A percentile compares a stretch with the other conserved stretches of the same genome.
phyloP scores from a whole-genome alignment of 345 rosid species.

The Brassica incana region DNA sequence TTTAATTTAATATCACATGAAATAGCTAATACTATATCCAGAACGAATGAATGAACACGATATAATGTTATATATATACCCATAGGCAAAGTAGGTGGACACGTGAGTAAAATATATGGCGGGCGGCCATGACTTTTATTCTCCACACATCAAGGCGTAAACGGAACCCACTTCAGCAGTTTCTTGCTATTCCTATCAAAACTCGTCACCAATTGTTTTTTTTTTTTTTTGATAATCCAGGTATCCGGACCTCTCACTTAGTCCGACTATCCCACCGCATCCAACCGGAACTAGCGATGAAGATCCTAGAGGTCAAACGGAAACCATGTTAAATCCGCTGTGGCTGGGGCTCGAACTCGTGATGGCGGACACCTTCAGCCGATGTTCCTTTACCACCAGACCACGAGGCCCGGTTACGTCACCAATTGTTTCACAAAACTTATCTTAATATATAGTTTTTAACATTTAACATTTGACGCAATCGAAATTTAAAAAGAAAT shows the following conservation, averaged over 20 bases:
- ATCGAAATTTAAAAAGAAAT: not conserved
- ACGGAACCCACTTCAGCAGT: slow-evolving; percentile 20
- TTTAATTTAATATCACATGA: too few relatives aligned
- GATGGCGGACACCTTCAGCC: too few relatives aligned
- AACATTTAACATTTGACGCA: not conserved
- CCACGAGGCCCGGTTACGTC: too few relatives aligned
- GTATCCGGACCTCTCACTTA: too few relatives aligned
- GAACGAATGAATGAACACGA: not conserved
- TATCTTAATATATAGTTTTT: not conserved
- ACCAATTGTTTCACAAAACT: slow-evolving; percentile 4
- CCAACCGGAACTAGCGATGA: too few relatives aligned
- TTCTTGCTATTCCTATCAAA: slow-evolving; percentile 8
- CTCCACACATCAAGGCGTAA: slow-evolving; percentile 16
- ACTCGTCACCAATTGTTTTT: slow-evolving; percentile 8
- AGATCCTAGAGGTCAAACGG: too few relatives aligned
- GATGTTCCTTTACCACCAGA: too few relatives aligned
- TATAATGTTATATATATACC: not conserved
- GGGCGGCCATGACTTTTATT: slow-evolving; percentile 10
- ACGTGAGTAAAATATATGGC: slow-evolving; percentile 40
- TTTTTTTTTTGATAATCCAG: too few relatives aligned
- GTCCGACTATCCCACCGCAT: too few relatives aligned
- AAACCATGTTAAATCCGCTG: too few relatives aligned
- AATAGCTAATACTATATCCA: not conserved
- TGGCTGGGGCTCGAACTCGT: too few relatives aligned
- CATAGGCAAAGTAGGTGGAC: slow-evolving; percentile 28